A percentile compares a stretch with the other conserved stretches of the same genome.
These are phyloP conservation scores for Kwoniella shivajii DNA, from an alignment of 1,284 basidiomycete genomes.

Conservation along the genomic window DNA sequence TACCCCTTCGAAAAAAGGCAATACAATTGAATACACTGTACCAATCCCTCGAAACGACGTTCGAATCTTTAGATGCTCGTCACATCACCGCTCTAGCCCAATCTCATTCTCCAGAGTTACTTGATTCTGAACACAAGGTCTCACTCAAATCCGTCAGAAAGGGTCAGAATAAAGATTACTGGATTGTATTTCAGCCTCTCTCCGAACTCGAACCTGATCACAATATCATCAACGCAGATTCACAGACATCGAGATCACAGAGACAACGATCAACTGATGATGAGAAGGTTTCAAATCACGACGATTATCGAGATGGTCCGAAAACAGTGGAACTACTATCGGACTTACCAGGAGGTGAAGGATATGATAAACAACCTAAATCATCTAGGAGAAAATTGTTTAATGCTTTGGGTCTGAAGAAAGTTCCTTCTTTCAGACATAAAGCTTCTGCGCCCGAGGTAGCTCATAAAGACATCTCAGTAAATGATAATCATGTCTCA, in stretches of 20 bases:
- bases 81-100: neutral
- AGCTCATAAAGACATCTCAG: neutral
- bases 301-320: neutral
- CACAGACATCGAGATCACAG: neutral
- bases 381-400: constrained; percentile 1
- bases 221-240: neutral
- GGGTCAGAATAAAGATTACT: constrained; percentile 12
- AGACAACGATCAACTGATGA: neutral
- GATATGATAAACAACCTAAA: neutral
- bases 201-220: neutral
- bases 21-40: constrained; percentile 15
- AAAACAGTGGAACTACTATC: neutral
- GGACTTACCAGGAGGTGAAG: neutral
- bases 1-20: constrained; percentile 11
- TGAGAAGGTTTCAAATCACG: neutral
- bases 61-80: neutral
- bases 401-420: neutral
- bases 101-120: constrained; percentile 10
- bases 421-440: too few species aligned
- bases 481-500: too few species aligned
- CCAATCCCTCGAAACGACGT: neutral
- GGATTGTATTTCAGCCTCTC: constrained; percentile 18
- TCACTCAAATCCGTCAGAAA: constrained; percentile 1
- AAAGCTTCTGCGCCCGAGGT: too few species aligned
- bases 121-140: neutral